Conservation (phyloP, 306 rosid species). For the Vigna radiata region DNA sequence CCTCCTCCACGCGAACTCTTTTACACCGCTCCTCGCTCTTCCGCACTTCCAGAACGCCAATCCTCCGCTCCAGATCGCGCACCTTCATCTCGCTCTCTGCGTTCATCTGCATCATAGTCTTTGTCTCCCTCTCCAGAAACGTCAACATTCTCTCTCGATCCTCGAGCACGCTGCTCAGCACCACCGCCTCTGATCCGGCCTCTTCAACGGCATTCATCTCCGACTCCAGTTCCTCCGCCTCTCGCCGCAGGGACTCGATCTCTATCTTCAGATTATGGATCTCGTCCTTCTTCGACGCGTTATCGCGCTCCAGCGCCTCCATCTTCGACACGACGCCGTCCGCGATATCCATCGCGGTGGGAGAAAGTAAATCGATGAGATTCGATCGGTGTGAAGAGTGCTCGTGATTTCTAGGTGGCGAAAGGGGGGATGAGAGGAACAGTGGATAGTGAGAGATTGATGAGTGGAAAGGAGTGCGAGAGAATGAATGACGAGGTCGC, state of each 20-base stretch:
- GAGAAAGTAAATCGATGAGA: background rate
- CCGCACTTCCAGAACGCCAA: constrained; percentile 61
- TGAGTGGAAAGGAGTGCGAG: background rate
- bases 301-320: constrained; percentile 61
- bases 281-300: constrained; percentile 44
- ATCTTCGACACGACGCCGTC: constrained; percentile 44
- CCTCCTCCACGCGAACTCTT: constrained; percentile 68
- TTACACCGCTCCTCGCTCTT: constrained; percentile 76
- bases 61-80: constrained; percentile 75
- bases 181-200: constrained; percentile 44
- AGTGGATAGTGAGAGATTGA: background rate
- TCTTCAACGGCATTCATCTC: constrained; percentile 55
- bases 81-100: constrained; percentile 65
- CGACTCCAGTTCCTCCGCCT: constrained; percentile 56
- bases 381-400: background rate
- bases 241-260: constrained; percentile 47
- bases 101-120: constrained; percentile 50
- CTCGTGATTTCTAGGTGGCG: background rate
- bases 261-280: constrained; percentile 49
- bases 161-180: constrained; percentile 45
- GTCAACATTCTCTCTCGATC: constrained; percentile 55
- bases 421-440: background rate
- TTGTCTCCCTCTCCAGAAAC: constrained; percentile 60
- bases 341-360: constrained; percentile 36
- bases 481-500: constrained; percentile 10